phyloP scores from a whole-genome alignment of 2,329 filamentous ascomycete species.

The Tolypocladium inflatum region DNA sequence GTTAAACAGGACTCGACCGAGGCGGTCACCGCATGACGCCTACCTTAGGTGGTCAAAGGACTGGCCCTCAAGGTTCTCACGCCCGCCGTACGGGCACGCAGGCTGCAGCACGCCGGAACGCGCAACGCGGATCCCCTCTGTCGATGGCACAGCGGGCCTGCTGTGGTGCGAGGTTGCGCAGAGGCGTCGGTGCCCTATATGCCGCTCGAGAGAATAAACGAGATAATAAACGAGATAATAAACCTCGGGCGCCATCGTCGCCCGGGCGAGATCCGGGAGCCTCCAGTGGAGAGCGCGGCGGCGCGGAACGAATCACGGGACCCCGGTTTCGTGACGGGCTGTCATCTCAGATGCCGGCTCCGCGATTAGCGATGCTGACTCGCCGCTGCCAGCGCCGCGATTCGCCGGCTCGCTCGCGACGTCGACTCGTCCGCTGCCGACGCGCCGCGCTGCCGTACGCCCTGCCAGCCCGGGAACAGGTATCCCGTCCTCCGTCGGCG shows the following conservation, averaged over 20 bases:
- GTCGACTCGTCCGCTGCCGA: not conserved
- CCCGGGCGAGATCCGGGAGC: no score
- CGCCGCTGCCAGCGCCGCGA: not conserved
- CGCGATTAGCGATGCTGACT: not conserved
- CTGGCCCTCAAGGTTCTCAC: constrained; percentile 8
- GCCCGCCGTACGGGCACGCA: no score
- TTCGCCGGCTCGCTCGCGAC: not conserved
- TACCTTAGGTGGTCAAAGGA: not conserved
- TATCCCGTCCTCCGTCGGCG: no score
- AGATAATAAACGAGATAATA: no score
- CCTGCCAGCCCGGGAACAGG: not conserved
- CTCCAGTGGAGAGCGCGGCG: not conserved
- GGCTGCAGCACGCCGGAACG: no score
- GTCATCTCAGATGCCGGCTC: not conserved
- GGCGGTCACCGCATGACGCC: not conserved
- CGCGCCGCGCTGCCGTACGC: not conserved
- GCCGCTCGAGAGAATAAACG: no score
- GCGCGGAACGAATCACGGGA: not conserved
- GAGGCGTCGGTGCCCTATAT: not conserved
- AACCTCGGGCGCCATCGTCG: no score
- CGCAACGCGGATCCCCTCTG: no score
- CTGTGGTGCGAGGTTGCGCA: not conserved
- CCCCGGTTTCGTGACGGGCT: not conserved
- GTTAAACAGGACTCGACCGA: no score
- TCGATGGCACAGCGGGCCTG: not conserved